Evolutionary conservation across 208 protist species (phyloP), one percentile per base, ranked within the genome.

Genomic region (Trypanosoma avium): DNA sequence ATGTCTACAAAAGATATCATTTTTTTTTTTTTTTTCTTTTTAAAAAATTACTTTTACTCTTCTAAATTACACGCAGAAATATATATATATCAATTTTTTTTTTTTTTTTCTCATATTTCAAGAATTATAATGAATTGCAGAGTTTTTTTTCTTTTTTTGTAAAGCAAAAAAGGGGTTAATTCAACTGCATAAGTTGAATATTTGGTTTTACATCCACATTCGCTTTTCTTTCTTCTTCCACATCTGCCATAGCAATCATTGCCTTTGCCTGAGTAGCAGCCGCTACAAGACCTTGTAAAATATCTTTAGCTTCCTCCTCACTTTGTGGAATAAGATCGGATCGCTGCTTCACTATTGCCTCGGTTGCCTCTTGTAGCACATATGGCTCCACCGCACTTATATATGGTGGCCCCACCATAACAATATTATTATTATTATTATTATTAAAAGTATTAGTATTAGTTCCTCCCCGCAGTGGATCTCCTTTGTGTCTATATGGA

Each of bases 401-500:
- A 66, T 81, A 81, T 12, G 62, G 75, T 27, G 58, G 49, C 30
- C 33, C 21, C 32, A 24, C 42, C 35, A n/a, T n/a, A 19, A 40
- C 22, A 48, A 22, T 5, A 52, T 10, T 52, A 10, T 10, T 38
- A 10, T 38, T 38, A 10, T 13, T 38, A 10, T 38, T 38, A 10
- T 38, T 38, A 10, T 10, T 36, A 40, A 29, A 4, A 24, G 4
- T 45, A 24, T 38, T 57, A n/a, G 33, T 57, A 22, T 57, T 57
- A n/a, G n/a, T n/a, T n/a, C n/a, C n/a, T n/a, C n/a, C n/a, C n/a
- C n/a, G 43, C 6, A 70, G 30, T 22, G 89, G 85, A 55, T 95
- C 89, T 6, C 84, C 73, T 15, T 67, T 53, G n/a, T 61, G 36
- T 13, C 85, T 70, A 57, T 86, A 87, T 1, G 89, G 89, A 9